phyloP scores from a whole-genome alignment of 768 basidiomycete genomes.

The Kwoniella heveanensis region DNA sequence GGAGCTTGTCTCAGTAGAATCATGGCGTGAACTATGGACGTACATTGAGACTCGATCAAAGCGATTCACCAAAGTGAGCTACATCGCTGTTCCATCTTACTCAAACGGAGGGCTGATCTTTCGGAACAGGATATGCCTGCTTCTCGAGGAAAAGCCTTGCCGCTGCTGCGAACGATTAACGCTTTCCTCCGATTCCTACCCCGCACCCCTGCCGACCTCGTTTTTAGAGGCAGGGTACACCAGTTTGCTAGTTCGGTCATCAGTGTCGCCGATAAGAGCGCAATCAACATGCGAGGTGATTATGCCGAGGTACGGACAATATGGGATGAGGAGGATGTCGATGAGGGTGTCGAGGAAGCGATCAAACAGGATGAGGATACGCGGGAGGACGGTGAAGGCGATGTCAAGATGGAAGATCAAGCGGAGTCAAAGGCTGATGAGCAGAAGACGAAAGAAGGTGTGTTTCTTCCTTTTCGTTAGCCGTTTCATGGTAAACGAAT shows the following conservation, averaged over 20 bases:
- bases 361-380: conserved; percentile 8
- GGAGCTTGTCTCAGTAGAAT: conserved; percentile 46
- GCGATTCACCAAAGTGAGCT: conserved; percentile 47
- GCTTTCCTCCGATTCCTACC: conserved; percentile 48
- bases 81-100: background rate
- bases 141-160: conserved; percentile 50
- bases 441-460: background rate
- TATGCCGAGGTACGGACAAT: conserved; percentile 46
- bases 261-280: conserved; percentile 52
- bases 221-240: conserved; percentile 50
- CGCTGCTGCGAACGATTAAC: conserved; percentile 45
- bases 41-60: conserved; percentile 48
- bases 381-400: conserved; percentile 6
- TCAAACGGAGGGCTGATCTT: background rate
- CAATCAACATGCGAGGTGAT: conserved; percentile 51
- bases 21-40: conserved; percentile 45
- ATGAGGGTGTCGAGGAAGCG: background rate
- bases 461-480: background rate
- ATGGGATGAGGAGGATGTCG: conserved; percentile 43
- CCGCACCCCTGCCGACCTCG: conserved; percentile 46
- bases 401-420: conserved; percentile 13
- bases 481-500: too few relatives aligned
- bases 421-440: background rate
- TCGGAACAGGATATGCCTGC: conserved; percentile 46
- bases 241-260: conserved; percentile 51